Evolutionary conservation across 2,329 filamentous ascomycete species (phyloP).

Genomic region (Didymella lethalis): DNA sequence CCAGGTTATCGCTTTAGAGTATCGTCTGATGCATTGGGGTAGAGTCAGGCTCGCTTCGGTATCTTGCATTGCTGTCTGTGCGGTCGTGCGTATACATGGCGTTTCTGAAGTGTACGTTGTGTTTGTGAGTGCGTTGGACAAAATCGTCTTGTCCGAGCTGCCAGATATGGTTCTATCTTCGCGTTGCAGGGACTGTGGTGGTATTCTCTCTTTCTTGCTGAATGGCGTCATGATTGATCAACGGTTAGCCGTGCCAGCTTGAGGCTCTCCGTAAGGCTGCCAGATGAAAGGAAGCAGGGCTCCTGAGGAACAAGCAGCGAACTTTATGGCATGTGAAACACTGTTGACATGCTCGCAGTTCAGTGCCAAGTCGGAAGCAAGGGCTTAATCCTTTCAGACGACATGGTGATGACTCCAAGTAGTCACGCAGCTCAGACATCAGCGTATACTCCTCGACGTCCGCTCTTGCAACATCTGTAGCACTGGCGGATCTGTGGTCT

Average conservation of each 20-base stretch:
- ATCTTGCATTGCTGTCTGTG: constrained; percentile 1
- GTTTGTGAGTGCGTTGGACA: not conserved
- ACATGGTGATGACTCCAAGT: not conserved
- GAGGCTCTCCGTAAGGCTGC: not conserved
- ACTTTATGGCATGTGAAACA: constrained; percentile 12
- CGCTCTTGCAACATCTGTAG: not conserved
- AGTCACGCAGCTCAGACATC: not conserved
- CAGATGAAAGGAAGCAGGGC: not conserved
- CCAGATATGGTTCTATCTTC: constrained; percentile 6
- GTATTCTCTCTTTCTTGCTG: not conserved
- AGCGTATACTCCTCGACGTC: not conserved
- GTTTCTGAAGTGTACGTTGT: constrained; percentile 10
- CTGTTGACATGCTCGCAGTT: not conserved
- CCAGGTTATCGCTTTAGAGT: constrained; percentile 86
- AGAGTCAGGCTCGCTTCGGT: constrained; percentile 54
- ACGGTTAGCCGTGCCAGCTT: not conserved
- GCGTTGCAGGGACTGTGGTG: not conserved
- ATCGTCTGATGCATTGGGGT: constrained; percentile 74
- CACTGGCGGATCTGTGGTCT: not conserved
- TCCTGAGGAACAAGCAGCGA: not conserved
- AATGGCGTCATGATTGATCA: not conserved
- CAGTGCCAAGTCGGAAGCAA: constrained; percentile 1
- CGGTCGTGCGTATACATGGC: constrained; percentile 1
- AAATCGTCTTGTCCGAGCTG: not conserved
- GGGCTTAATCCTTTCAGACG: not conserved